These are phyloP conservation scores for Stemphylium vesicarium DNA, from an alignment of 2,329 filamentous ascomycete species.

Conservation along the genomic window DNA sequence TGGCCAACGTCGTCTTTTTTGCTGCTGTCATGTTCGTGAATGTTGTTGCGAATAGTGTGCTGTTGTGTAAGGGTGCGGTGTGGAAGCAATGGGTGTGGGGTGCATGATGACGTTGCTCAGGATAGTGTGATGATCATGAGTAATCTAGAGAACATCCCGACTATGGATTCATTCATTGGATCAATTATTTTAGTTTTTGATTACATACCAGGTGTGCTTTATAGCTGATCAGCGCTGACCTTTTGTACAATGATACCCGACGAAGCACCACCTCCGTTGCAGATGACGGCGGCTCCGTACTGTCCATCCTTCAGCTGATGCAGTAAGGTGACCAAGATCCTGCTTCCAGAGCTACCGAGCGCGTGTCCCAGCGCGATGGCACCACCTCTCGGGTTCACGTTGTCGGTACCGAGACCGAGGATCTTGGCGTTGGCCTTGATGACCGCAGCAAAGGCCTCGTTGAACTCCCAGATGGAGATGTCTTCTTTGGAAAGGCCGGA, in stretches of 20 bases:
- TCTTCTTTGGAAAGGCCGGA: slow-evolving; percentile 91
- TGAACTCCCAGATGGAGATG: slow-evolving; percentile 96
- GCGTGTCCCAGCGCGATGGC: slow-evolving; percentile 93
- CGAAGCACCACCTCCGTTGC: slow-evolving; percentile 93
- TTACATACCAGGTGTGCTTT: neutral
- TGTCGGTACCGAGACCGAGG: slow-evolving; percentile 77
- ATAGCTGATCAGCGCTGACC: slow-evolving; percentile 52
- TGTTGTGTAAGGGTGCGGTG: too few species aligned
- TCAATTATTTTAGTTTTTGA: neutral
- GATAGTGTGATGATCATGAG: too few species aligned
- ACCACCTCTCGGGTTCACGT: slow-evolving; percentile 86
- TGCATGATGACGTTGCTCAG: too few species aligned
- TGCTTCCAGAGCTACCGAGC: slow-evolving; percentile 88
- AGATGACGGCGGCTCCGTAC: slow-evolving; percentile 94
- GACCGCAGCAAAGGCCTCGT: slow-evolving; percentile 95
- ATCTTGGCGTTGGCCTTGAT: slow-evolving; percentile 96
- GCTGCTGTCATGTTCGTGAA: neutral
- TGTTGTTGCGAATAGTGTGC: too few species aligned
- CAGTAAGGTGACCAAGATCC: slow-evolving; percentile 86
- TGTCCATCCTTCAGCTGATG: slow-evolving; percentile 92
- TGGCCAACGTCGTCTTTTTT: slow-evolving; percentile 38
- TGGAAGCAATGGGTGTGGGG: too few species aligned
- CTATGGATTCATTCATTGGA: neutral
- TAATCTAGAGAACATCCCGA: too few species aligned
- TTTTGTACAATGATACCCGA: slow-evolving; percentile 91